phyloP scores from a whole-genome alignment of 2,329 filamentous ascomycete genomes.

The Shiraia bambusicola region DNA sequence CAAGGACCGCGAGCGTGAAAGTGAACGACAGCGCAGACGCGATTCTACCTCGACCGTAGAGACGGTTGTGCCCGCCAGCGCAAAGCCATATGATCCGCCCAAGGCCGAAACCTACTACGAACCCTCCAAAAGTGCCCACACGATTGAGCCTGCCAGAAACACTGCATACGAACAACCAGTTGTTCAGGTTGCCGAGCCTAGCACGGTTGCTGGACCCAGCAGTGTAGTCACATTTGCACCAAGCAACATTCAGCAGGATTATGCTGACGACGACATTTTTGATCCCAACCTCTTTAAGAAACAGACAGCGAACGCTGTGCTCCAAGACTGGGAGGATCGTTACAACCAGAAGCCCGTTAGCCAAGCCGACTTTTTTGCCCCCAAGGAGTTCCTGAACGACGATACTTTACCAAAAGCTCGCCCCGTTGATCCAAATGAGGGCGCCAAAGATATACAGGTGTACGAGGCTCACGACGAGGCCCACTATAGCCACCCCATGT shows the following conservation, averaged over 20 bases:
- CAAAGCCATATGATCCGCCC: constrained; percentile 14
- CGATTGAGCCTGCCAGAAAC: background rate
- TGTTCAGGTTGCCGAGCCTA: constrained; percentile 21
- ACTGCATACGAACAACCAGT: constrained; percentile 13
- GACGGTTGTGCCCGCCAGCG: background rate
- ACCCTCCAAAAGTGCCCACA: constrained; percentile 5
- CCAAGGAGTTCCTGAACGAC: constrained; percentile 46
- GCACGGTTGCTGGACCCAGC: constrained; percentile 29
- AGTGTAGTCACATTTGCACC: constrained; percentile 41
- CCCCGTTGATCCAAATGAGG: constrained; percentile 46
- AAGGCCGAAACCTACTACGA: constrained; percentile 4
- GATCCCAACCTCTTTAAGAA: constrained; percentile 50
- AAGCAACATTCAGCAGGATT: constrained; percentile 36
- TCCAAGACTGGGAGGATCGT: constrained; percentile 47
- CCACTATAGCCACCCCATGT: constrained; percentile 24
- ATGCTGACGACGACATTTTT: constrained; percentile 50
- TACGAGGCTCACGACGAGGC: constrained; percentile 46
- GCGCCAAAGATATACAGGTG: constrained; percentile 47
- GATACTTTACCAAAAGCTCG: constrained; percentile 39
- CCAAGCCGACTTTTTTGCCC: constrained; percentile 52
- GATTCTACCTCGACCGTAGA: constrained; percentile 15
- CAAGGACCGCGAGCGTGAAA: constrained; percentile 16
- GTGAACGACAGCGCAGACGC: constrained; percentile 23
- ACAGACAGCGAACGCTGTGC: constrained; percentile 44
- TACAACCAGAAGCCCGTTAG: constrained; percentile 44